phyloP scores from a whole-genome alignment of 108 stramenopile species.

The Bacterosira constricta region DNA sequence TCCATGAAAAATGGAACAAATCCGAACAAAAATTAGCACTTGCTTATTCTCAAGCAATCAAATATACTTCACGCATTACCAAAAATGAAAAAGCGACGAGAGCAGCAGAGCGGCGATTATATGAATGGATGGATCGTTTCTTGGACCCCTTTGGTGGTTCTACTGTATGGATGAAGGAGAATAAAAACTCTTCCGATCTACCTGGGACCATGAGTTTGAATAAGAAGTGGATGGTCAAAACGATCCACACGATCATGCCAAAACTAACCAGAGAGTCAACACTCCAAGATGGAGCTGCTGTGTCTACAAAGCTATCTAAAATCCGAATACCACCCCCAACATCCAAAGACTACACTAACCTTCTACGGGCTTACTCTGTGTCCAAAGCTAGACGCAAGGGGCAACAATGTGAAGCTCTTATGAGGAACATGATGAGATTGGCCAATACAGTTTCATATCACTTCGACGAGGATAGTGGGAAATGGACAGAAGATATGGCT shows the following conservation, averaged over 20 bases:
- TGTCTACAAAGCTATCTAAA: not conserved
- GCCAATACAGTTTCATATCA: conserved; percentile 15
- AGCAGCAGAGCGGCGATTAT: conserved; percentile 32
- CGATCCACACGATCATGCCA: conserved; percentile 8
- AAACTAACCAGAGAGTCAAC: not conserved
- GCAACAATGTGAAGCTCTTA: conserved; percentile 34
- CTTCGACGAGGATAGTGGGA: conserved; percentile 5
- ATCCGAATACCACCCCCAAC: conserved; percentile 38
- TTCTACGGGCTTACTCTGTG: conserved; percentile 38
- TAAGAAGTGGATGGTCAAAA: conserved; percentile 26
- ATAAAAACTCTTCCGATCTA: not conserved
- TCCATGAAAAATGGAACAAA: conserved; percentile 23
- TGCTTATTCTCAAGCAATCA: conserved; percentile 48
- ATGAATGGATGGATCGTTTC: conserved; percentile 44
- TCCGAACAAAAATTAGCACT: conserved; percentile 18
- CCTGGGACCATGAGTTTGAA: conserved; percentile 5
- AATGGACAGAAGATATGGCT: not conserved
- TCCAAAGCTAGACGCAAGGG: conserved; percentile 55
- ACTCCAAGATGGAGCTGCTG: not conserved
- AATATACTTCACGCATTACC: conserved; percentile 40
- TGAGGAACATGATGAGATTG: conserved; percentile 45
- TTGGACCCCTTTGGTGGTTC: conserved; percentile 7
- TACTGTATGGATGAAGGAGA: not conserved
- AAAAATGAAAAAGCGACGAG: conserved; percentile 31
- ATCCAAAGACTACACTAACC: conserved; percentile 43